Conservation (phyloP, 768 basidiomycete genomes). For the Hygrocybe punicea region DNA sequence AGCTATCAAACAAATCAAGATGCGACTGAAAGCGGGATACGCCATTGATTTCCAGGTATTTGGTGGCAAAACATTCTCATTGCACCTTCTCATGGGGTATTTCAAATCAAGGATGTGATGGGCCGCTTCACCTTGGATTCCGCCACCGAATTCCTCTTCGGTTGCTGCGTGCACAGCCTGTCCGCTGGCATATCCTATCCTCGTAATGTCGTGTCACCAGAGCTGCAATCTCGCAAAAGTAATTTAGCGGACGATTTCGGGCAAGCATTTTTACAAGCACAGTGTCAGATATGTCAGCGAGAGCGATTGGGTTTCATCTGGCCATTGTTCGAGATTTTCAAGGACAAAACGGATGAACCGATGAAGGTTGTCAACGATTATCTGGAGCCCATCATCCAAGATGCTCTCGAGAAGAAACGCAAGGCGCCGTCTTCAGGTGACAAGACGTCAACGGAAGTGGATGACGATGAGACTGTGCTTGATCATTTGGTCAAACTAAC, state of each 20-base stretch:
- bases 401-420: conserved; percentile 39
- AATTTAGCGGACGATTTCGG: conserved; percentile 46
- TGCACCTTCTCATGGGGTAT: neutral
- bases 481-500: conserved; percentile 56
- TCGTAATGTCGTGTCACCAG: conserved; percentile 27
- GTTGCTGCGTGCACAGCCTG: conserved; percentile 49
- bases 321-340: conserved; percentile 53
- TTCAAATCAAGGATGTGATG: conserved; percentile 36
- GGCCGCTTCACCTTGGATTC: conserved; percentile 60
- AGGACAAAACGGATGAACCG: conserved; percentile 41
- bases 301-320: conserved; percentile 39
- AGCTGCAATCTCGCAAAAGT: conserved; percentile 9
- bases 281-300: conserved; percentile 38
- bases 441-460: conserved; percentile 16
- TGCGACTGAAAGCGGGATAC: conserved; percentile 43
- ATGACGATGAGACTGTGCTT: conserved; percentile 50
- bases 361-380: conserved; percentile 47
- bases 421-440: neutral
- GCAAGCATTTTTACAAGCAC: conserved; percentile 47
- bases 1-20: conserved; percentile 43
- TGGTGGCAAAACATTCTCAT: neutral
- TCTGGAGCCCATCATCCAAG: conserved; percentile 48
- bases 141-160: conserved; percentile 60
- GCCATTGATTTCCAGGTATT: conserved; percentile 60
- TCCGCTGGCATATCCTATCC: conserved; percentile 52